Base-by-base conservation (phyloP, 2,329 filamentous ascomycete genomes). In the Colletotrichum sp. region DNA sequence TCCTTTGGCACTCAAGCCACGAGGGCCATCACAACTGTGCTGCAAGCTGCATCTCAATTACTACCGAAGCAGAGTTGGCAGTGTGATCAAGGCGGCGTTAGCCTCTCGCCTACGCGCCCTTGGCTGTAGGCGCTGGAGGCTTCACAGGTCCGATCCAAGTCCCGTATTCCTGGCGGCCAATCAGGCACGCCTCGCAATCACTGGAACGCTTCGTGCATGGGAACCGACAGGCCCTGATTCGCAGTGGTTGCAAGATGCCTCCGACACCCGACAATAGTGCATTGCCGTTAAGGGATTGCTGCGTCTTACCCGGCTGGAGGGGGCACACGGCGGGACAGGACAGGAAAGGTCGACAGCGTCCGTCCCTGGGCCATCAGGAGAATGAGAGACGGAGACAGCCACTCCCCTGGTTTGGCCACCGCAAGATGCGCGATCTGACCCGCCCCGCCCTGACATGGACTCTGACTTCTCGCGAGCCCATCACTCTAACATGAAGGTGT, bases 201-300 rank as follows among this genome's bases (percentile, higher is more conserved):
- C 83, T 86, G 85, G 82, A 86, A 86, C 85, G 82, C 82, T 83
- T 84, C 79, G 77, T 86, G 86, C 85, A 84, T 85, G 72, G 83
- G 82, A 80, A 79, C 79, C 78, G 80, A 80, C 80, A 81, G 81
- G 82, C 79, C 78, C 79, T 84, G 83, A 83, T 84, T 84, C 81
- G 83, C 81, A 81, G 76, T 76, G 79, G 80, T 83, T 81, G 80
- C 81, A 82, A 76, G 80, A 81, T 78, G 64, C 77, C 65, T 78
- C 68, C 72, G 72, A 67, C 67, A 64, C n/a, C 63, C 57, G 28
- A 68, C 64, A 69, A 69, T 75, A 74, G 48, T 60, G 74, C 74
- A 76, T 69, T 76, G 30, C 65, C 64, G 34, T 65, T 73, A 74
- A 76, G 64, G 44, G 34, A 64, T 36, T 26, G 64, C 34, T 73